Conservation (phyloP, 495 filamentous ascomycete genomes). For the Daldinia vernicosa region DNA sequence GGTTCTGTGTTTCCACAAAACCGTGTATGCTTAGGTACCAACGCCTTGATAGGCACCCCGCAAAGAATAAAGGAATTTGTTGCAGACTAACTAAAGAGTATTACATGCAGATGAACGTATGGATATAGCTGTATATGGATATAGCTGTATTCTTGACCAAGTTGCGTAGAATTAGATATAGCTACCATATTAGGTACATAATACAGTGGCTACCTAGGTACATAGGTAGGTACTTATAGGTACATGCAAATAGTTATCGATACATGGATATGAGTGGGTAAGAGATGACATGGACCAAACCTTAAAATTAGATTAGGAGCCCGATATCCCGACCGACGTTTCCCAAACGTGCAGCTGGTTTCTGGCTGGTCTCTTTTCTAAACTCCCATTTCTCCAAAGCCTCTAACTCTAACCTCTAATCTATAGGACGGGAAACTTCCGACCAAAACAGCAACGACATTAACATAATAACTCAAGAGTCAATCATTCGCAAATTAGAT, state of each 20-base stretch:
- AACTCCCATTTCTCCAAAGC: constrained; percentile 22
- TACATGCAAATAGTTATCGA: constrained; percentile 8
- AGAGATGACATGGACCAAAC: constrained; percentile 23
- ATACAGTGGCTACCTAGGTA: background rate
- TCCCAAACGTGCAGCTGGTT: constrained; percentile 22
- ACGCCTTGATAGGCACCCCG: too few species aligned
- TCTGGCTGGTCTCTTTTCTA: background rate
- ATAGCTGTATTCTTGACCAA: too few species aligned
- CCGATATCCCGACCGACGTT: constrained; percentile 34
- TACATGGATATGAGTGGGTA: constrained; percentile 11
- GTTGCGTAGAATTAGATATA: too few species aligned
- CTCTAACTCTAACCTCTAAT: background rate
- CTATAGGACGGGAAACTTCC: background rate
- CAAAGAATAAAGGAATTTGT: too few species aligned
- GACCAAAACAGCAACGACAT: constrained; percentile 5
- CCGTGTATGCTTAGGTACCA: too few species aligned
- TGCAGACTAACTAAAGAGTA: too few species aligned
- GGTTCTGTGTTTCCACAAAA: background rate
- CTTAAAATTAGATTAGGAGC: constrained; percentile 33
- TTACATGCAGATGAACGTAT: too few species aligned
- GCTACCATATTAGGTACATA: background rate
- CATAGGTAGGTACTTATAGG: background rate
- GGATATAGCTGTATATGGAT: too few species aligned
- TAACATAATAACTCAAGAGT: constrained; percentile 11
- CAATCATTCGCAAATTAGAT: constrained; percentile 21